phyloP scores from a whole-genome alignment of 2,329 filamentous ascomycete species.

The Epichloe brachyelytri region DNA sequence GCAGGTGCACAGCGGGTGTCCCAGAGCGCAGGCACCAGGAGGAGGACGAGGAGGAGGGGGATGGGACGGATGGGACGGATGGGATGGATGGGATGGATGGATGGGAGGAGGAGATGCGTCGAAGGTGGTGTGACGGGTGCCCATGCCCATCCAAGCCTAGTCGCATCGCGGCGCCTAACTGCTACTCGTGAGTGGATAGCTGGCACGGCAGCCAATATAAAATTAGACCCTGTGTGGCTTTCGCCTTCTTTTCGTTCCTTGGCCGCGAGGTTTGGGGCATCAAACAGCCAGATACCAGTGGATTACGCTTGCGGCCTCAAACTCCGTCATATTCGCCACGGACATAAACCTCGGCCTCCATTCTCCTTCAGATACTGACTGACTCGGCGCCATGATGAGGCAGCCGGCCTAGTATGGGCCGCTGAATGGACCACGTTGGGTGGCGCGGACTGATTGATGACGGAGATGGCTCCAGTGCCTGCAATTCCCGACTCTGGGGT shows the following conservation, averaged over 20 bases:
- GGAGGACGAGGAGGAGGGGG: too few species aligned
- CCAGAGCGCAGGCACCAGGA: too few species aligned
- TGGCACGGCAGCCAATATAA: background rate
- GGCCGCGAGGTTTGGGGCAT: background rate
- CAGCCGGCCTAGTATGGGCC: background rate
- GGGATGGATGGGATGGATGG: background rate
- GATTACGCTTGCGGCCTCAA: background rate
- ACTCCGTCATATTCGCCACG: background rate
- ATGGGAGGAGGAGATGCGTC: background rate
- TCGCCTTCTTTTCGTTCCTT: background rate
- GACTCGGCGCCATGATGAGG: background rate
- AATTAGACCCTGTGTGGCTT: background rate
- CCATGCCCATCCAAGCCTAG: background rate
- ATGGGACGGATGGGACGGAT: background rate
- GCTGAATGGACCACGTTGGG: background rate
- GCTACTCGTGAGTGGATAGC: background rate
- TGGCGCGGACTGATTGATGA: background rate
- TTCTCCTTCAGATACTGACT: background rate
- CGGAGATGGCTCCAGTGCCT: background rate
- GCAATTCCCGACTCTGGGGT: background rate
- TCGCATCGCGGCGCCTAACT: conserved; percentile 4
- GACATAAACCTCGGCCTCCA: background rate
- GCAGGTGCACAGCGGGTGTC: too few species aligned
- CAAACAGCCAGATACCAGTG: background rate
- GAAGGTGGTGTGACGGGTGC: conserved; percentile 4